Conservation (phyloP, 140 eudicot genomes). For the Bidens hawaiensis region DNA sequence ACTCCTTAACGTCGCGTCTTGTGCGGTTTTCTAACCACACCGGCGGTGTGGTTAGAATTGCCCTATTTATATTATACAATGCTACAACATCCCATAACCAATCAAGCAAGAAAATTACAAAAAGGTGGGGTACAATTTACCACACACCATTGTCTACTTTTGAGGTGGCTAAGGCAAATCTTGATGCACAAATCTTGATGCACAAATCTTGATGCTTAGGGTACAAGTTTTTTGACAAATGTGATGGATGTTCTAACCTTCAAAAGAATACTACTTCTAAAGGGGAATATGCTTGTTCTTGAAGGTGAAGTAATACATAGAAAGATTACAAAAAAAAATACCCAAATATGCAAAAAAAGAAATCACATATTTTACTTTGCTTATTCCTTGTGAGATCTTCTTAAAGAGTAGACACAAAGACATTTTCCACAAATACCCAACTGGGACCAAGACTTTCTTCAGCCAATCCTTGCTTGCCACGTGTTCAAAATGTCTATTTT, state of each 20-base stretch:
- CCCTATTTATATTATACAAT: conserved; percentile 23
- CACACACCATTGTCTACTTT: conserved; percentile 32
- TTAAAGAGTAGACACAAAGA: conserved; percentile 12
- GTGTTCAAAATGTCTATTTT: conserved; percentile 4
- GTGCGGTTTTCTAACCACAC: too few species aligned
- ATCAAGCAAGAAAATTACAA: conserved; percentile 27
- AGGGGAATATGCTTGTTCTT: conserved; percentile 24
- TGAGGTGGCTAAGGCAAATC: conserved; percentile 23
- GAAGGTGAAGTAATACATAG: conserved; percentile 27
- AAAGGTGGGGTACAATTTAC: conserved; percentile 33
- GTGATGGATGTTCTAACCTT: conserved; percentile 8
- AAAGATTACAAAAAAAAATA: conserved; percentile 14
- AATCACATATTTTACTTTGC: conserved; percentile 24
- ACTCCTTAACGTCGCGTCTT: too few species aligned
- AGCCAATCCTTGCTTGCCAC: conserved; percentile 24
- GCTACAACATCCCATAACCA: conserved; percentile 23
- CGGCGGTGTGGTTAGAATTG: too few species aligned
- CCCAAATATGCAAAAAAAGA: conserved; percentile 32
- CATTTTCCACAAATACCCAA: conserved; percentile 22
- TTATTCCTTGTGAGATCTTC: conserved; percentile 28
- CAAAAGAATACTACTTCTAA: conserved; percentile 20
- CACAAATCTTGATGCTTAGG: conserved; percentile 14
- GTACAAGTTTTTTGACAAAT: conserved; percentile 15
- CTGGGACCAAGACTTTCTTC: conserved; percentile 28
- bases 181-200: not conserved